A percentile compares a stretch with the other conserved stretches of the same genome.
Conservation (phyloP, 768 basidiomycete genomes). For the Cyclocybe aegerita region DNA sequence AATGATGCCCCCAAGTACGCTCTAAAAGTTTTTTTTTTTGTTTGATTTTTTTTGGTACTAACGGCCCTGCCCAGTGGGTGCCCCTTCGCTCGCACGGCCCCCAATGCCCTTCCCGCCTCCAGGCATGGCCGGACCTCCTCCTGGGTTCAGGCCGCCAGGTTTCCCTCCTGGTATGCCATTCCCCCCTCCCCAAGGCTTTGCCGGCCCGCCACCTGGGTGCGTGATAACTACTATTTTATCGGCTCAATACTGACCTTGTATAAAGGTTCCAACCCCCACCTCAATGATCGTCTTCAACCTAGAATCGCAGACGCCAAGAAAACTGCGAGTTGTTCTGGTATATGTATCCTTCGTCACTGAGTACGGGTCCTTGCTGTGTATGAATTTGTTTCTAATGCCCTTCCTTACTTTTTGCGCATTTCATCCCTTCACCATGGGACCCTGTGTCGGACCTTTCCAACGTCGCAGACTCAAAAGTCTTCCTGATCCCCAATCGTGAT, state of each 20-base stretch:
- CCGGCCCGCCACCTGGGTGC: conserved; percentile 83
- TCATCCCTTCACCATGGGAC: conserved; percentile 3
- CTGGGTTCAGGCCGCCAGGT: conserved; percentile 82
- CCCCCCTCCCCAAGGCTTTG: conserved; percentile 79
- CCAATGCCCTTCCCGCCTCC: conserved; percentile 69
- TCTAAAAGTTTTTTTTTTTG: not conserved
- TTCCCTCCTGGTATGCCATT: conserved; percentile 83
- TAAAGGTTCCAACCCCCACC: conserved; percentile 52
- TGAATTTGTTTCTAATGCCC: not conserved
- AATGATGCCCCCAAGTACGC: conserved; percentile 85
- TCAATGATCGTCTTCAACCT: conserved; percentile 7
- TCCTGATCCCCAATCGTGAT: no score
- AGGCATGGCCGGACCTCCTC: conserved; percentile 85
- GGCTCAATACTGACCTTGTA: conserved; percentile 2
- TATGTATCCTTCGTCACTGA: conserved; percentile 9
- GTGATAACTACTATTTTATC: conserved; percentile 14
- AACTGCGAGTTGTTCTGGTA: conserved; percentile 3
- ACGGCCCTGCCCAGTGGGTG: conserved; percentile 46
- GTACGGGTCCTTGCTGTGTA: conserved; percentile 6
- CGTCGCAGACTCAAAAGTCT: not conserved
- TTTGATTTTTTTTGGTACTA: conserved; percentile 13
- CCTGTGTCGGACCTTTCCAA: not conserved
- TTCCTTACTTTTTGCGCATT: not conserved
- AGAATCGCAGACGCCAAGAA: conserved; percentile 2
- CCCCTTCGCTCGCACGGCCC: conserved; percentile 61